Evolutionary conservation across 2,329 filamentous ascomycete species (phyloP), one percentile per base, ranked within the genome.

Genomic region (Aspergillus sp.): DNA sequence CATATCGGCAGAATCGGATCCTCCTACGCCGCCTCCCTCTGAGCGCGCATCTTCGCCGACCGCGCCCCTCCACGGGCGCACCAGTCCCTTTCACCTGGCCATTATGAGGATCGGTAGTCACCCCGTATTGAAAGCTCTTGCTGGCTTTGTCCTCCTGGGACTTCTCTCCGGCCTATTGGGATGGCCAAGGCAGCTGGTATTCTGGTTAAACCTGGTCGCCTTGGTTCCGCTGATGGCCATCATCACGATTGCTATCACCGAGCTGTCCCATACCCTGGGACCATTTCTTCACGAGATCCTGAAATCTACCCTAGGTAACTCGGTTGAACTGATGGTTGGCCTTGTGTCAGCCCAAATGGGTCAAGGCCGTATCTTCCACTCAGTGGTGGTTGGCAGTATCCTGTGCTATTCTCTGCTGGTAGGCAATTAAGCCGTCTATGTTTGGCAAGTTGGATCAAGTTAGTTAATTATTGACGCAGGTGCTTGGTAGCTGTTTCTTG

Each of bases 221-320:
- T 93, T 96, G 65, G 87, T 95, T 56, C 91, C 91, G 0, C 81
- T 96, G 19, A 91, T 91, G 2, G 89, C 87, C 12, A 86, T 94
- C 79, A 82, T 96, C 13, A 88, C 88, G 60, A 92, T 89, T 70
- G 89, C 90, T 0, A 95, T 92, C 0, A 91, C 96, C 73, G 91
- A 95, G 74, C 87, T 96, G 63, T 89, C 91, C 1, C 58, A 65
- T 36, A 57, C 60, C 56, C 57, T 50, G 0, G 91, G 91, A 45
- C 91, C 95, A 72, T 90, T 89, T 0, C 76, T 95, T 1, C 91
- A 91, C 60, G 92, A 91, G 52, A 79, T 96, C 38, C 81, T 96
- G 58, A 96, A 96, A 69, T 91, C 91, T 8, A 90, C 89, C 2
- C 94, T 96, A 73, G 92, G 91, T 55, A 93, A 93, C 71, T 90